These are phyloP conservation scores for Cicer arietinum DNA, from an alignment of 306 rosid genomes.

Conservation along the genomic window DNA sequence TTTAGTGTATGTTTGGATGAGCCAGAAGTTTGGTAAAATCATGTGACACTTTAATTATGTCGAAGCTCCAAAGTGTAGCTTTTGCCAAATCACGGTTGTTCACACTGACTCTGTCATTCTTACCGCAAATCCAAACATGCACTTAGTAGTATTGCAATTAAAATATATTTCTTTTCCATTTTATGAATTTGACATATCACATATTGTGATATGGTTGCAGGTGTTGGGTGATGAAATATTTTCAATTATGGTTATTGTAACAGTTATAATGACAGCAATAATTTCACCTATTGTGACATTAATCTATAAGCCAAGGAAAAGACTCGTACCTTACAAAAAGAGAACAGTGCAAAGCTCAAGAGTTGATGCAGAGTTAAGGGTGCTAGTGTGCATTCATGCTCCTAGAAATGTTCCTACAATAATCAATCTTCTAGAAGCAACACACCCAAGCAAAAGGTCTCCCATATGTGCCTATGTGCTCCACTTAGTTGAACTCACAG, in stretches of 20 bases:
- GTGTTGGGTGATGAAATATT: slow-evolving; percentile 63
- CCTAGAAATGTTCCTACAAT: slow-evolving; percentile 88
- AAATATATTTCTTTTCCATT: not conserved
- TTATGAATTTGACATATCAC: not conserved
- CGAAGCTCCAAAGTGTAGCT: too few relatives aligned
- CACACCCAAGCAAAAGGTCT: slow-evolving; percentile 70
- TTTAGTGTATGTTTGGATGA: not conserved
- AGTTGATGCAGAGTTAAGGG: slow-evolving; percentile 64
- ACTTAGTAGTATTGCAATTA: too few relatives aligned
- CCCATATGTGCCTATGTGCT: slow-evolving; percentile 69
- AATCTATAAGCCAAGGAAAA: slow-evolving; percentile 72
- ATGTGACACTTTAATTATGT: not conserved
- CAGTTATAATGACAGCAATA: slow-evolving; percentile 66
- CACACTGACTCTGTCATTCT: too few relatives aligned
- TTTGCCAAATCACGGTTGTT: too few relatives aligned
- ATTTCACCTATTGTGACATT: slow-evolving; percentile 68
- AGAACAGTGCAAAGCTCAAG: slow-evolving; percentile 65
- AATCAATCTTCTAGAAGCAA: slow-evolving; percentile 77
- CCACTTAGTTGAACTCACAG: slow-evolving; percentile 86
- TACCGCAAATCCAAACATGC: too few relatives aligned
- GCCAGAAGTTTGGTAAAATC: too few relatives aligned
- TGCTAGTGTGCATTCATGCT: slow-evolving; percentile 69
- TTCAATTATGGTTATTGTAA: slow-evolving; percentile 71
- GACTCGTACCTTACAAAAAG: slow-evolving; percentile 63
- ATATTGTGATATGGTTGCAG: slow-evolving; percentile 49